Conservation (phyloP, 2,329 filamentous ascomycete genomes). For the Alternaria gansuensis region DNA sequence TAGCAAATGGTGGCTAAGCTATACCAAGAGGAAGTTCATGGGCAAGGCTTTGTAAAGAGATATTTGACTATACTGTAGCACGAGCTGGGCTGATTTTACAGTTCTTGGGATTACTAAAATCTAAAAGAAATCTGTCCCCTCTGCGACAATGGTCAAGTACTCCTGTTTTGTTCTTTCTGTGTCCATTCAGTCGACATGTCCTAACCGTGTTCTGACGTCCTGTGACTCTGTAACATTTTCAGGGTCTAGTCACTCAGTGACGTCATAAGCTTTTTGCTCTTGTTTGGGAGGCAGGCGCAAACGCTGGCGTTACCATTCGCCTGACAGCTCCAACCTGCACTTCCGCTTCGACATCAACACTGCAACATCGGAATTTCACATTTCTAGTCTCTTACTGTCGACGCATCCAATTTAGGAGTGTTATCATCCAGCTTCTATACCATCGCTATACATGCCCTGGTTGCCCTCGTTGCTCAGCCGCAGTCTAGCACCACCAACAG, state of each 20-base stretch:
- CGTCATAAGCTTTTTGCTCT: conserved; percentile 4
- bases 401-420: neutral
- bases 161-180: neutral
- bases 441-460: conserved; percentile 3
- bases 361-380: neutral
- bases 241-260: conserved; percentile 3
- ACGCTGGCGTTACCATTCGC: neutral
- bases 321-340: neutral
- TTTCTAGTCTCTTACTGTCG: neutral
- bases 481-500: neutral
- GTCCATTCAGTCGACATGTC: neutral
- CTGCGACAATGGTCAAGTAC: neutral
- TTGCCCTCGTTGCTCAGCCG: neutral
- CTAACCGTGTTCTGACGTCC: neutral
- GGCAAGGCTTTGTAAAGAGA: conserved; percentile 69
- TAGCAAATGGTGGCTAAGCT: conserved; percentile 95
- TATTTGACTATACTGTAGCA: neutral
- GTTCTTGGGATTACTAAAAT: neutral
- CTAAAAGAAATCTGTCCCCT: neutral
- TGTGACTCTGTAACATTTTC: neutral
- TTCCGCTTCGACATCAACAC: neutral
- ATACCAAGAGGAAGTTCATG: conserved; percentile 99
- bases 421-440: neutral
- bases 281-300: conserved; percentile 16
- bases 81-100: neutral